Percentiles rank a stretch among this genome's conserved stretches.
Conservation (phyloP, 2,329 filamentous ascomycete genomes). For the Venturia aucupariae region DNA sequence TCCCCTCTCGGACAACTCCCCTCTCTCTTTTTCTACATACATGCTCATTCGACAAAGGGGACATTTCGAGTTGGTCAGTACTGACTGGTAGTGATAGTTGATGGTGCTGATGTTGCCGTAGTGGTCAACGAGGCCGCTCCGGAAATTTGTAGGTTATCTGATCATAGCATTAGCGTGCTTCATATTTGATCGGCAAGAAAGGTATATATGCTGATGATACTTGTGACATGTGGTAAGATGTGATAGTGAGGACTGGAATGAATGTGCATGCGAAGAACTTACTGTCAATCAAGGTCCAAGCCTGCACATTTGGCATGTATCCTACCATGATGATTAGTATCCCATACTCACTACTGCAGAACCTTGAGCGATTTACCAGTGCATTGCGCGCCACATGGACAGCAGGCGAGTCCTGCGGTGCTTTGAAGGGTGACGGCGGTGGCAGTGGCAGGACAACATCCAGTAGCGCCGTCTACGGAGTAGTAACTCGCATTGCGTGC, state of each 20-base stretch:
- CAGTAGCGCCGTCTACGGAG: neutral
- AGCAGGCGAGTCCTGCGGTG: neutral
- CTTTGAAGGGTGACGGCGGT: neutral
- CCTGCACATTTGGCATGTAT: neutral
- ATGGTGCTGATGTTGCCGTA: neutral
- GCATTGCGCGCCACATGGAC: neutral
- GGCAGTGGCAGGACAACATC: conserved; percentile 1
- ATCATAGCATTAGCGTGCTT: neutral
- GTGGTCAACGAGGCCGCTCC: neutral
- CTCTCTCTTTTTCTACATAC: neutral
- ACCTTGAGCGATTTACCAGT: neutral
- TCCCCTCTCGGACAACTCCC: neutral
- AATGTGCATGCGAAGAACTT: neutral
- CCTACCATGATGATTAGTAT: neutral
- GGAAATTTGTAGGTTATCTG: neutral
- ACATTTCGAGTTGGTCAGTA: neutral
- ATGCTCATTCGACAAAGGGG: neutral
- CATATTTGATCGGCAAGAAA: neutral
- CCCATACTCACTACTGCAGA: neutral
- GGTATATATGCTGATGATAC: neutral
- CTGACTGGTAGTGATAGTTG: neutral
- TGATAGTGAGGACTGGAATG: neutral
- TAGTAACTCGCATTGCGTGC: neutral
- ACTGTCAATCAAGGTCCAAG: neutral
- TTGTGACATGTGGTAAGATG: neutral